Evolutionary conservation across 106 monocot genomes (phyloP).

Genomic region (Phalaenopsis equestris): DNA sequence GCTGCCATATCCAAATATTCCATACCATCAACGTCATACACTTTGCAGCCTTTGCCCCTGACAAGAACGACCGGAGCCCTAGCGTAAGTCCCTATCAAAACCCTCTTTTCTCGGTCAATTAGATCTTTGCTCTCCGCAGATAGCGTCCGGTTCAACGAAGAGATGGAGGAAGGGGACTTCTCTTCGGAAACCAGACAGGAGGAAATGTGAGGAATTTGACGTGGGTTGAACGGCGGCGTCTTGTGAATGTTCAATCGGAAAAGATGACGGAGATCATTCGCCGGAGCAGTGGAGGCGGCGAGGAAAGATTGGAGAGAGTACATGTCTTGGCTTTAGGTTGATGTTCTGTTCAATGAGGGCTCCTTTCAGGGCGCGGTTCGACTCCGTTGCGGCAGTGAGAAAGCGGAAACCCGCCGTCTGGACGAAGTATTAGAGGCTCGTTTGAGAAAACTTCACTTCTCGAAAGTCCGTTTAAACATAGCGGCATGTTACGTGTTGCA

Average conservation of each 20-base stretch:
- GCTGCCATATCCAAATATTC: conserved; percentile 85
- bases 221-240: not conserved
- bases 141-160: not conserved
- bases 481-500: no score
- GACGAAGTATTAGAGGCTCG: no score
- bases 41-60: conserved; percentile 58
- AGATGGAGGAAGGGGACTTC: not conserved
- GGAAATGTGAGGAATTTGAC: not conserved
- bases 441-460: no score
- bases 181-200: conserved; percentile 20
- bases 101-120: conserved; percentile 41
- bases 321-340: not conserved
- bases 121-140: conserved; percentile 36
- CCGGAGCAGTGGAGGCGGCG: not conserved
- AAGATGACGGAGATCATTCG: conserved; percentile 1
- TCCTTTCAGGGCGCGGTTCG: no score
- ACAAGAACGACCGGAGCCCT: conserved; percentile 54
- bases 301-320: not conserved
- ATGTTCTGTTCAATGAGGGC: no score
- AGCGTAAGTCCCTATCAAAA: conserved; percentile 66
- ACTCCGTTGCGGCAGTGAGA: no score
- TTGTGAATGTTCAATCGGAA: not conserved
- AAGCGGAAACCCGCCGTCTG: no score
- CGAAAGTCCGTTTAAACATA: no score
- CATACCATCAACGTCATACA: conserved; percentile 65